Evolutionary conservation across 2,329 filamentous ascomycete species (phyloP), one percentile per base, ranked within the genome.

Genomic region (Monilinia fructigena): DNA sequence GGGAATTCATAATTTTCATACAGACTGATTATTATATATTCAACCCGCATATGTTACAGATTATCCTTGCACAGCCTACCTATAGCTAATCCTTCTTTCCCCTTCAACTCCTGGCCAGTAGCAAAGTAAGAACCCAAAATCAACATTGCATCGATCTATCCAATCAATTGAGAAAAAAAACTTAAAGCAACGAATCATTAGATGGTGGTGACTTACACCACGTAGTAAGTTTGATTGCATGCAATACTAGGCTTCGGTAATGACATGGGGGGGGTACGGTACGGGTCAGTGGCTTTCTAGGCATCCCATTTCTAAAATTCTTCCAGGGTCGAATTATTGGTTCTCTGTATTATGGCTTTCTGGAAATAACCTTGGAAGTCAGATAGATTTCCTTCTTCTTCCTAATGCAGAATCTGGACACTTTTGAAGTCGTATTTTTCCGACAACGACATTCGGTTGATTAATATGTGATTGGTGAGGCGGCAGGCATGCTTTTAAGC

Each of bases 361-460:
- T 14, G n/a, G 18, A 50, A 31, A 45, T 31, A 45, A 23, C 23
- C 23, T 23, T 23, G 23, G 23, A 23, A 23, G 40, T 58, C 55
- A 58, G 40, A 26, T 16, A 47, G 40, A 26, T 16, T 45, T 31
- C 14, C 40, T 23, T 28, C 7, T 20, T 16, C 4, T 31, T 18
- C 40, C 18, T 18, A n/a, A 28, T 47, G 18, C 7, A 45, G 55
- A 23, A 20, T 8, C 1, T 42, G 26, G 31, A n/a, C 10, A 48
- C 7, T 26, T 38, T 26, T 42, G 18, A 20, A 7, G 26, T 59
- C 23, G 38, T 20, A 61, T 65, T 47, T 47, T 53, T 47, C 54
- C 61, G 63, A 55, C 63, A 66, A 42, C 63, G 48, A 61, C 16
- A 6, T 60, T 61, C 26, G 28, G 20, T 35, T 53, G 26, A 23